Evolutionary conservation across 1,139 yeast species (phyloP).

Genomic region (Hemisphaericaspora subhashii): DNA sequence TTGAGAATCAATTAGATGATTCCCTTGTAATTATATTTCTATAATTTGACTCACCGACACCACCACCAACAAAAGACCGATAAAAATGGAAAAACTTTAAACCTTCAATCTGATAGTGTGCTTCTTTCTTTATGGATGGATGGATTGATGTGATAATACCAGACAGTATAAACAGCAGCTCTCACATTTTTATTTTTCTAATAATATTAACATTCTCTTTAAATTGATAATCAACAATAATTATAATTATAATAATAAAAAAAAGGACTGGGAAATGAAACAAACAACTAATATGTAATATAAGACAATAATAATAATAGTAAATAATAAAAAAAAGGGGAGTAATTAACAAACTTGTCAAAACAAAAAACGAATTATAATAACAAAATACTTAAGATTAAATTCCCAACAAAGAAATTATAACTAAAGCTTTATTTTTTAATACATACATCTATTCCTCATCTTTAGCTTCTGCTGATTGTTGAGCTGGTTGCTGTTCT

Average conservation of each 20-base stretch:
- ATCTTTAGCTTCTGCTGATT: slow-evolving; percentile 36
- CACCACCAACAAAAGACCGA: too few species aligned
- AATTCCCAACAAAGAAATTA: slow-evolving; percentile 17
- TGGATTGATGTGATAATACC: too few species aligned
- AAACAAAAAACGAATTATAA: slow-evolving; percentile 5
- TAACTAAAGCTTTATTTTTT: slow-evolving; percentile 18
- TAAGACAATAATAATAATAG: neutral
- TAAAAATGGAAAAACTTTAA: too few species aligned
- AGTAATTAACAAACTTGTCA: neutral
- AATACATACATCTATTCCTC: slow-evolving; percentile 27
- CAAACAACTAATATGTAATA: neutral
- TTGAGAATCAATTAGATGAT: too few species aligned
- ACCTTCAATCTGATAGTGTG: too few species aligned
- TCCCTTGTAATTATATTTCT: too few species aligned
- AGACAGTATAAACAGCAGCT: too few species aligned
- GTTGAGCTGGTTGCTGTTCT: slow-evolving; percentile 37
- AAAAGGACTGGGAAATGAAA: slow-evolving; percentile 1
- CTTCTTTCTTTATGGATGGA: too few species aligned
- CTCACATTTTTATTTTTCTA: neutral
- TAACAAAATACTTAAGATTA: slow-evolving; percentile 11
- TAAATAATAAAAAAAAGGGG: neutral
- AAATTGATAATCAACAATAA: too few species aligned
- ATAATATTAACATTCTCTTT: neutral
- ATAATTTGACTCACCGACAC: too few species aligned
- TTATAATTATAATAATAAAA: too few species aligned